Evolutionary conservation across 2,329 filamentous ascomycete genomes (phyloP).

Genomic region (Trichoderma breve): DNA sequence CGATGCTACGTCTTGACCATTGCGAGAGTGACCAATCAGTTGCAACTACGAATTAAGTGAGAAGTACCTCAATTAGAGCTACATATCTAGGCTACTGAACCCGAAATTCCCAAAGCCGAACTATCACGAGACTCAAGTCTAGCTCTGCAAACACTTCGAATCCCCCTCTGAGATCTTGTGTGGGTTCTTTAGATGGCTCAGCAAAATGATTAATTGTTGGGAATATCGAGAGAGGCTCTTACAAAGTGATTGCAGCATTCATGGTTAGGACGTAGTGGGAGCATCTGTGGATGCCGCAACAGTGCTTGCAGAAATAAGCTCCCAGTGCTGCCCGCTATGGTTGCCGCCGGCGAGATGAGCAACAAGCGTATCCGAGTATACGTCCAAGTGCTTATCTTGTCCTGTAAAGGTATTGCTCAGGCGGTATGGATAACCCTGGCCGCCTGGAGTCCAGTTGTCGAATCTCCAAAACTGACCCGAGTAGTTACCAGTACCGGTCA

Average conservation of each 20-base stretch:
- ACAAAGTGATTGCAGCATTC: background rate
- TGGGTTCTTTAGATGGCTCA: background rate
- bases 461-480: conserved; percentile 6
- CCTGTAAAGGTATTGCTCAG: background rate
- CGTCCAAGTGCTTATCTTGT: background rate
- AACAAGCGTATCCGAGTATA: background rate
- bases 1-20: background rate
- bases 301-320: background rate
- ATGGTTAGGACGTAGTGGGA: background rate
- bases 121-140: background rate
- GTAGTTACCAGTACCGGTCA: background rate
- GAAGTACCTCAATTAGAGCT: background rate
- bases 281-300: background rate
- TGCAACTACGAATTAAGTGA: background rate
- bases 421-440: background rate
- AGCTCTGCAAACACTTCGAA: background rate
- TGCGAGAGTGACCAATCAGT: background rate
- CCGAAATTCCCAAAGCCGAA: background rate
- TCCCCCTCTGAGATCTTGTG: background rate
- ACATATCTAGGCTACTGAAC: background rate
- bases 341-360: background rate
- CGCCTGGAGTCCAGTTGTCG: background rate
- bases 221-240: background rate
- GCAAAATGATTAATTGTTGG: background rate
- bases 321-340: background rate